These are phyloP conservation scores for Globisporangium nodosum DNA, from an alignment of 352 stramenopile species.

Conservation along the genomic window DNA sequence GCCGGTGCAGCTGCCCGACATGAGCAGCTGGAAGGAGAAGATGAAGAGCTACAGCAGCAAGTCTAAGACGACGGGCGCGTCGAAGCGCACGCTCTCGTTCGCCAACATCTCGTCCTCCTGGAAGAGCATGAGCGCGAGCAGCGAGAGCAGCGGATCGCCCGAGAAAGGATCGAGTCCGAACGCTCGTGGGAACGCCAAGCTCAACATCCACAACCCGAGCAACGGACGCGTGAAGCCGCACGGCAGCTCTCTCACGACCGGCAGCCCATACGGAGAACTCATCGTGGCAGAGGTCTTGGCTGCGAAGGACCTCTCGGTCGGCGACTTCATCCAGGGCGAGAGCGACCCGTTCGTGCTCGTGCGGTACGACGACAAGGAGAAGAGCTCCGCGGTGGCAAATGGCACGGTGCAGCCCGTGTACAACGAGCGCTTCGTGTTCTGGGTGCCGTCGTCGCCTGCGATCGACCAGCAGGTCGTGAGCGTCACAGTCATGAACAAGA, in stretches of 20 bases:
- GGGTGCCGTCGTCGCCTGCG: constrained; percentile 37
- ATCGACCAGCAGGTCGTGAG: constrained; percentile 40
- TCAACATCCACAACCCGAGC: constrained; percentile 49
- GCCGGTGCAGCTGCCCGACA: constrained; percentile 25
- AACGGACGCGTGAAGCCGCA: constrained; percentile 10
- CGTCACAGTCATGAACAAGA: constrained; percentile 43
- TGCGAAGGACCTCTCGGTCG: constrained; percentile 35
- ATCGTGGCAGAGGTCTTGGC: constrained; percentile 62
- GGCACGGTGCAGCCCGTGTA: constrained; percentile 28
- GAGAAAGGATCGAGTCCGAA: constrained; percentile 6
- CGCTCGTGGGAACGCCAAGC: constrained; percentile 22
- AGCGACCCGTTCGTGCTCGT: constrained; percentile 42
- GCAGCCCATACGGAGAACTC: constrained; percentile 59
- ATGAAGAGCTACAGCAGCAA: constrained; percentile 31
- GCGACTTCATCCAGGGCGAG: constrained; percentile 33
- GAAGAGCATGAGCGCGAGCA: constrained; percentile 32
- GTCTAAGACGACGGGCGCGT: constrained; percentile 14
- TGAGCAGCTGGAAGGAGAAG: constrained; percentile 39
- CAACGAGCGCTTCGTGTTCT: constrained; percentile 77
- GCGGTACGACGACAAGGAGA: constrained; percentile 28
- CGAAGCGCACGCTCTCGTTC: constrained; percentile 42
- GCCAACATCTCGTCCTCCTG: constrained; percentile 34
- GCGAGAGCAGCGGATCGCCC: constrained; percentile 3
- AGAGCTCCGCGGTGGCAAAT: constrained; percentile 25
- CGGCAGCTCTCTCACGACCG: constrained; percentile 23